Conservation (phyloP, 2,329 filamentous ascomycete species). For the Bipolaris sorokiniana region DNA sequence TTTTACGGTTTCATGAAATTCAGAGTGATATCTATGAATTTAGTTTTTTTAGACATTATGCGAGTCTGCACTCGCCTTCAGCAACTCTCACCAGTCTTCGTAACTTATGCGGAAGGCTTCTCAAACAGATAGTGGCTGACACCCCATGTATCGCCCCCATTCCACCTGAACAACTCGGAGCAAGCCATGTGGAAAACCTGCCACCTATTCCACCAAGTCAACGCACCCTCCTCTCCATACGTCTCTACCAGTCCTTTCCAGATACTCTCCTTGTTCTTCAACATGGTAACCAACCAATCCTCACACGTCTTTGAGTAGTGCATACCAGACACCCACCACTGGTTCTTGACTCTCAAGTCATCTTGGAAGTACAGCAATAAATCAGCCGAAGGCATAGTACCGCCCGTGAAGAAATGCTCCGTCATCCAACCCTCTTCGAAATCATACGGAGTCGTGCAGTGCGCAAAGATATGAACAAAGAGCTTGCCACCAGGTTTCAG, state of each 20-base stretch:
- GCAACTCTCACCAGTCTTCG: neutral
- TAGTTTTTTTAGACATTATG: neutral
- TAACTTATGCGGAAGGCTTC: constrained; percentile 52
- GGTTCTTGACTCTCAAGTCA: constrained; percentile 63
- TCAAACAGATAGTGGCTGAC: constrained; percentile 71
- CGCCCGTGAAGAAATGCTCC: constrained; percentile 74
- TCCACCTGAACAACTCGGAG: constrained; percentile 70
- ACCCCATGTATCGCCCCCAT: constrained; percentile 71
- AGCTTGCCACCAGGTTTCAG: constrained; percentile 69
- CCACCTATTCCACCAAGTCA: constrained; percentile 72
- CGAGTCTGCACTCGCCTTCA: neutral
- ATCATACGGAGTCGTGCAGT: constrained; percentile 70
- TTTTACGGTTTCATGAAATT: neutral
- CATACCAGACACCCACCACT: constrained; percentile 74
- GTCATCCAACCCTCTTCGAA: constrained; percentile 78
- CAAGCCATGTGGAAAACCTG: constrained; percentile 76
- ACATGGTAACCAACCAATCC: constrained; percentile 69
- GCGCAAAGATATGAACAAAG: constrained; percentile 72
- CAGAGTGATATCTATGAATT: neutral
- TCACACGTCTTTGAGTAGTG: constrained; percentile 75
- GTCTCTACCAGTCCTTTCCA: constrained; percentile 70
- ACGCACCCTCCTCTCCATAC: constrained; percentile 65
- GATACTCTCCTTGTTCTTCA: constrained; percentile 63
- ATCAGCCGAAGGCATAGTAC: constrained; percentile 73
- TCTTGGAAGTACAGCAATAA: constrained; percentile 70